A percentile compares a stretch with the other conserved stretches of the same genome.
These are phyloP conservation scores for Rubroboletus satanas DNA, from an alignment of 768 basidiomycete species.

Conservation along the genomic window DNA sequence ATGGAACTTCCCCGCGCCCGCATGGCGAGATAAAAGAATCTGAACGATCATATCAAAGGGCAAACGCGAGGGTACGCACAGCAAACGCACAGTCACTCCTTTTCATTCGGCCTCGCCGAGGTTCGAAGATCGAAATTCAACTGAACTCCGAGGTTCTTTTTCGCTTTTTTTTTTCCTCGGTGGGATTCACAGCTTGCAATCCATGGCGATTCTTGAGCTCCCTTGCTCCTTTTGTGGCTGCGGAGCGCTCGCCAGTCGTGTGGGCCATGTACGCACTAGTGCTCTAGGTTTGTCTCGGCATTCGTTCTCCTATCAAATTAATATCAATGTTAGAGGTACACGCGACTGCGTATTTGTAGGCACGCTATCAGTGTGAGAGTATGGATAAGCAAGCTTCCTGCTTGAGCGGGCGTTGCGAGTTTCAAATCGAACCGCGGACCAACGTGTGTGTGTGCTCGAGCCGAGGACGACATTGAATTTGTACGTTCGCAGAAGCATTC, in stretches of 20 bases:
- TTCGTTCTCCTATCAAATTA: not conserved
- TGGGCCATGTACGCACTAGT: not conserved
- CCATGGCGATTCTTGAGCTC: not conserved
- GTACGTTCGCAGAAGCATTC: conserved; percentile 1
- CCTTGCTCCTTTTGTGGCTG: not conserved
- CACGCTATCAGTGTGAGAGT: not conserved
- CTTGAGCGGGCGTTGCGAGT: not conserved
- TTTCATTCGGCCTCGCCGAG: not conserved
- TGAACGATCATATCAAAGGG: not conserved
- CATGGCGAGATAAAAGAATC: not conserved
- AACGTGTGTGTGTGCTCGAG: not conserved
- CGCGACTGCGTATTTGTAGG: not conserved
- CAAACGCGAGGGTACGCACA: not conserved
- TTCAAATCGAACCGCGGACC: not conserved
- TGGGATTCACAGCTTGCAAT: not conserved
- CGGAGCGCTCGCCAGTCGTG: not conserved
- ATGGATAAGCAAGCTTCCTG: not conserved
- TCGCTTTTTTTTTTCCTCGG: not conserved
- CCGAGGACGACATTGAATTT: not conserved
- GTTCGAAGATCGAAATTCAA: not conserved
- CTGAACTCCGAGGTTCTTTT: not conserved
- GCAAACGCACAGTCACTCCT: not conserved
- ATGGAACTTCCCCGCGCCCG: not conserved
- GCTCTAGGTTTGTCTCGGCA: not conserved
- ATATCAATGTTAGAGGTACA: not conserved